Conservation (phyloP, 495 filamentous ascomycete species). For the Darksidea phi region DNA sequence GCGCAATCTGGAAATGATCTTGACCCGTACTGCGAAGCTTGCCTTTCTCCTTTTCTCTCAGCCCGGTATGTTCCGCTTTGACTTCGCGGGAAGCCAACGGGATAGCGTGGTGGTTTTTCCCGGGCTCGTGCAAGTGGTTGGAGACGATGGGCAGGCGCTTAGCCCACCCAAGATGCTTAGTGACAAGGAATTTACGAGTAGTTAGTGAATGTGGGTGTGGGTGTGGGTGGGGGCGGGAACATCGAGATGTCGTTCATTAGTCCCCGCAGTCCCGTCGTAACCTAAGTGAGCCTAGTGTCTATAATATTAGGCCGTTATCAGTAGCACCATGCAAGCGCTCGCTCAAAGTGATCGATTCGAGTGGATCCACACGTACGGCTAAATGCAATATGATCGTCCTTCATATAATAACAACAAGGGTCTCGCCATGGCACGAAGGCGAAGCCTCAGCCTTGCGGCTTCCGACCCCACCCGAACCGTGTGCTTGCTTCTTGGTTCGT, state of each 20-base stretch:
- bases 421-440: background rate
- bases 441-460: conserved; percentile 3
- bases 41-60: conserved; percentile 43
- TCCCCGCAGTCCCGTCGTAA: no score
- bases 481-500: no score
- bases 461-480: no score
- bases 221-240: no score
- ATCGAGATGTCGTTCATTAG: no score
- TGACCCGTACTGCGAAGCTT: conserved; percentile 37
- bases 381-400: background rate
- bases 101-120: conserved; percentile 39
- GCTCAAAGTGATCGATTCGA: background rate
- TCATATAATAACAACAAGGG: no score
- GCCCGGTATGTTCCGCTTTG: conserved; percentile 37
- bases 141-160: conserved; percentile 25
- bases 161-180: conserved; percentile 11
- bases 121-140: conserved; percentile 34
- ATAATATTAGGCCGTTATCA: no score
- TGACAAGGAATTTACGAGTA: conserved; percentile 5
- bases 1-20: conserved; percentile 38
- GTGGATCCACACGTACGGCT: background rate
- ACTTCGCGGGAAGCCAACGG: conserved; percentile 21
- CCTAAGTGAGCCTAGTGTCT: no score
- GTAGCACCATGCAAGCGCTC: background rate
- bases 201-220: background rate